Evolutionary conservation across 2,329 filamentous ascomycete species (phyloP).

Genomic region (Berkeleyomyces rouxiae): DNA sequence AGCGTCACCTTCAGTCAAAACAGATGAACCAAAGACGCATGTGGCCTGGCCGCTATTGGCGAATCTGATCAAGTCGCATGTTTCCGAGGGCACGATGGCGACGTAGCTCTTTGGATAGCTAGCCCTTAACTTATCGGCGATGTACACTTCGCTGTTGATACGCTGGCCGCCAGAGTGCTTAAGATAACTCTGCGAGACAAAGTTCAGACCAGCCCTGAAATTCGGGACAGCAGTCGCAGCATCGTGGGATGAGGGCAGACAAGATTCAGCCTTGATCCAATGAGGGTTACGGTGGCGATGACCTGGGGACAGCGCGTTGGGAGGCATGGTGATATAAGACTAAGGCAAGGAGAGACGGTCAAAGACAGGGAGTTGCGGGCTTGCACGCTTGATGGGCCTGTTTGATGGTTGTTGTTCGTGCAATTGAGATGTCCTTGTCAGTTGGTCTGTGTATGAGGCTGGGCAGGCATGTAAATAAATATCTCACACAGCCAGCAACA

Average conservation of each 20-base stretch:
- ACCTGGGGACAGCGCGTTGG: too few relatives aligned
- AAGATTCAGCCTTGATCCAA: not conserved
- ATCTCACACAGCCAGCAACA: too few relatives aligned
- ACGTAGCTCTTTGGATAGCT: constrained; percentile 29
- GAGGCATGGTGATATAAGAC: too few relatives aligned
- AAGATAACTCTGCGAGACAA: constrained; percentile 18
- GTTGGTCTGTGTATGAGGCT: too few relatives aligned
- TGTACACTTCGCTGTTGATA: constrained; percentile 27
- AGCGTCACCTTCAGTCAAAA: too few relatives aligned
- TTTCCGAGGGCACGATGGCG: constrained; percentile 22
- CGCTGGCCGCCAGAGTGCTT: constrained; percentile 26
- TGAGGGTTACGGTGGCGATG: too few relatives aligned
- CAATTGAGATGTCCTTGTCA: too few relatives aligned
- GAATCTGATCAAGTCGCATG: constrained; percentile 26
- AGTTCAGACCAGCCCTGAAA: constrained; percentile 14
- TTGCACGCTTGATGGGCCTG: too few relatives aligned
- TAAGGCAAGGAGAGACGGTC: too few relatives aligned
- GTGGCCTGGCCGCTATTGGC: constrained; percentile 25
- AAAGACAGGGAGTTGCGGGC: too few relatives aligned
- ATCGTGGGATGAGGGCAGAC: not conserved
- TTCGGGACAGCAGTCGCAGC: not conserved
- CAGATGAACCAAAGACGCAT: not conserved
- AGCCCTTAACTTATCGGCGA: constrained; percentile 24
- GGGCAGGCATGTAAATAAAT: too few relatives aligned
- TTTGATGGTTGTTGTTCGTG: too few relatives aligned